A percentile compares a stretch with the other conserved stretches of the same genome.
These are phyloP conservation scores for Termitomyces sp. DNA, from an alignment of 768 basidiomycete species.

Conservation along the genomic window DNA sequence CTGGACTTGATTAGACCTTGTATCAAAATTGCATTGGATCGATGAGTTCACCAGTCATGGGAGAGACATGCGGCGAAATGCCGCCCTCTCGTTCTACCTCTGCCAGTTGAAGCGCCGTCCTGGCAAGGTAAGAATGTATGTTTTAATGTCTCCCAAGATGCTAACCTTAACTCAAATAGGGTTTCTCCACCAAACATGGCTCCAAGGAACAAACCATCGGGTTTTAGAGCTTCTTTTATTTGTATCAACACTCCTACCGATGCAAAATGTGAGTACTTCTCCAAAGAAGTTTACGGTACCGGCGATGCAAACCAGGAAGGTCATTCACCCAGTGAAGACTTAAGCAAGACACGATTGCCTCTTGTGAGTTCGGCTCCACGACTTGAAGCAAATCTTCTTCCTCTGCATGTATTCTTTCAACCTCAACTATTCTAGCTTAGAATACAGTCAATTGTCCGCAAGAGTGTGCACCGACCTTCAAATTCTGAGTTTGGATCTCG, in stretches of 20 bases:
- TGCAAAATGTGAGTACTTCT: neutral
- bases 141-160: neutral
- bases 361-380: constrained; percentile 72
- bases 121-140: constrained; percentile 20
- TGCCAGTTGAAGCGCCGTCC: constrained; percentile 90
- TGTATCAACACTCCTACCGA: constrained; percentile 74
- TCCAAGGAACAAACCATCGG: constrained; percentile 92
- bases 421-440: constrained; percentile 48
- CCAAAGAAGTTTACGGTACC: neutral
- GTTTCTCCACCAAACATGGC: constrained; percentile 97
- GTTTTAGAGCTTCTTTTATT: constrained; percentile 75
- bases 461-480: constrained; percentile 49
- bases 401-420: constrained; percentile 75
- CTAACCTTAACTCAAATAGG: constrained; percentile 83
- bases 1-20: constrained; percentile 33
- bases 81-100: constrained; percentile 94
- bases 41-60: constrained; percentile 80
- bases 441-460: neutral
- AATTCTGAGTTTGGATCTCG: constrained; percentile 79
- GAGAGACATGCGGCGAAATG: constrained; percentile 93
- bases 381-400: constrained; percentile 74
- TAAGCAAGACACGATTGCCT: constrained; percentile 88
- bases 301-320: constrained; percentile 64
- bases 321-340: constrained; percentile 98
- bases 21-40: neutral